phyloP scores from a whole-genome alignment of 371 early-diverging fungal species.

The Mortierella sp. region DNA sequence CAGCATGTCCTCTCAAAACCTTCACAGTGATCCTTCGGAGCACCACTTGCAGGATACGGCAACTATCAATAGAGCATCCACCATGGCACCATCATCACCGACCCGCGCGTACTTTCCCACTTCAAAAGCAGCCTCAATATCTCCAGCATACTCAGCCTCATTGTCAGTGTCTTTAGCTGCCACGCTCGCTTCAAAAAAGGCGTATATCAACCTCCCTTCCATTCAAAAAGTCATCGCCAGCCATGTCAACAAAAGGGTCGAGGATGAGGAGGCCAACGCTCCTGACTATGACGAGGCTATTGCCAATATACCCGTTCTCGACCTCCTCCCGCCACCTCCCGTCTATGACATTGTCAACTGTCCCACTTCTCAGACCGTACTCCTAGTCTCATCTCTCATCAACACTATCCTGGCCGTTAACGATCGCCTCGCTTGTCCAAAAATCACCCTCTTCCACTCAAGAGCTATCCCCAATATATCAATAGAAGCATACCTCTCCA shows the following conservation, averaged over 20 bases:
- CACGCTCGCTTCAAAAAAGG: constrained; percentile 41
- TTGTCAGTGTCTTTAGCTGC: constrained; percentile 29
- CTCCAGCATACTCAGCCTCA: constrained; percentile 10
- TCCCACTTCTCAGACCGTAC: constrained; percentile 54
- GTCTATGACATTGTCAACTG: constrained; percentile 59
- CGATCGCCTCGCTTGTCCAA: constrained; percentile 70
- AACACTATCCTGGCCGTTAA: constrained; percentile 71
- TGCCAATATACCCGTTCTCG: constrained; percentile 49
- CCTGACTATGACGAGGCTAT: constrained; percentile 45
- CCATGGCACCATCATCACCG: constrained; percentile 10
- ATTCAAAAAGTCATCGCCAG: constrained; percentile 47
- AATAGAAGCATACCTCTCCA: constrained; percentile 70
- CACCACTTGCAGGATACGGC: constrained; percentile 21
- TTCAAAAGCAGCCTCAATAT: constrained; percentile 18
- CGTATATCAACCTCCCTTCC: constrained; percentile 41
- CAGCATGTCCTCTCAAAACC: constrained; percentile 26
- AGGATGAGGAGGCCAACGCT: constrained; percentile 21
- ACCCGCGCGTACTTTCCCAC: constrained; percentile 40
- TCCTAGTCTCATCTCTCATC: constrained; percentile 64
- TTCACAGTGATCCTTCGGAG: constrained; percentile 13
- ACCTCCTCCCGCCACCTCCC: constrained; percentile 47
- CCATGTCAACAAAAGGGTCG: constrained; percentile 14
- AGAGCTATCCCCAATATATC: constrained; percentile 81
- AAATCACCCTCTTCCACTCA: constrained; percentile 83
- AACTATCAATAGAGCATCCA: background rate